Evolutionary conservation across 192 early-diverging fungal genomes (phyloP), one percentile per base, ranked within the genome.

Genomic region (Glomus cerebriforme): DNA sequence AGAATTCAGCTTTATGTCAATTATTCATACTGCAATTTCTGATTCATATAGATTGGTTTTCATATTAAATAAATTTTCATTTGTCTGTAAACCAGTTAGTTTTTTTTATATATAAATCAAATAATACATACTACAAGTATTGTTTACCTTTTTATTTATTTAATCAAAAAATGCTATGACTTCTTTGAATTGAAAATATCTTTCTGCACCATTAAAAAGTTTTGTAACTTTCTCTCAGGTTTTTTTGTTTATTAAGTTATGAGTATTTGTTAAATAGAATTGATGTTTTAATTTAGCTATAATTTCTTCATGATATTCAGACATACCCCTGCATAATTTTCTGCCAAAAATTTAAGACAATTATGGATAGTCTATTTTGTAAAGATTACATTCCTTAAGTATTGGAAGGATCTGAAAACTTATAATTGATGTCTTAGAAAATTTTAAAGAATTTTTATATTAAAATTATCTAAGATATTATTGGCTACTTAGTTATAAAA

Each of bases 1-100:
- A 47, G 45, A 47, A 13, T 47, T 72, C 12, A 72, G 26, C 43
- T 37, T 71, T 0, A 9, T 26, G 31, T 59, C 58, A 1, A 75
- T 58, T 58, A 75, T 75, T 60, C 34, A 29, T 17, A 75, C 58
- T 24, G 73, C 73, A 59, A 75, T 58, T 35, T 75, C 58, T 35
- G 73, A 75, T 75, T 29, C 58, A 22, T 75, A 75, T 75, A 75
- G 54, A 75, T 75, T 24, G 4, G 59, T 32, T 75, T 75, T 75
- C 7, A 19, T 59, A 2, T 75, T n/a, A 73, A 73, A 73, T 73
- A 73, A 49, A 1, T 73, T 73, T 73, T 27, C 24, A 45, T 73
- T 73, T 10, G 60, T 6, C 59, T 75, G 34, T 75, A 75, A 75
- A 43, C 59, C 27, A 24, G 35, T 75, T 75, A 60, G 74, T 62